Evolutionary conservation across 352 stramenopile genomes (phyloP).

Genomic region (Globisporangium canariense): DNA sequence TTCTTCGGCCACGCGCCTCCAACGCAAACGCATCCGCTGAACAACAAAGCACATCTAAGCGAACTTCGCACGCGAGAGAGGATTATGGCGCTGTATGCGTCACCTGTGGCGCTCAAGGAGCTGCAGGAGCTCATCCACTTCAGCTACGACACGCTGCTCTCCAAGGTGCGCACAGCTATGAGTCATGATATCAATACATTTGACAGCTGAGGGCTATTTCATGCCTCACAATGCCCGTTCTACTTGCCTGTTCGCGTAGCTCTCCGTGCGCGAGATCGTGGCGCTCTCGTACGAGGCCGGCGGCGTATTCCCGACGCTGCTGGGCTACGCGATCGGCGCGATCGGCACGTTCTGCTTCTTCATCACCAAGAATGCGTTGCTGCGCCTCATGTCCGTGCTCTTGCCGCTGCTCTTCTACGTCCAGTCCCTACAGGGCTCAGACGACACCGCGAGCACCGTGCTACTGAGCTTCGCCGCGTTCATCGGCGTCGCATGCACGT

Average conservation of each 20-base stretch:
- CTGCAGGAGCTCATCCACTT: slow-evolving; percentile 14
- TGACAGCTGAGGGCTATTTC: neutral
- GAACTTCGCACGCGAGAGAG: neutral
- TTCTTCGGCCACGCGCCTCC: neutral
- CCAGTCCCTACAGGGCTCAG: slow-evolving; percentile 21
- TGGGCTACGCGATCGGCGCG: slow-evolving; percentile 51
- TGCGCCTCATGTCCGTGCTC: slow-evolving; percentile 19
- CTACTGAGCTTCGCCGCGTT: slow-evolving; percentile 38
- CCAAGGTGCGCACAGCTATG: slow-evolving; percentile 9
- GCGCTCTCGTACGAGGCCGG: slow-evolving; percentile 50
- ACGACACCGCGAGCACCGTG: slow-evolving; percentile 24
- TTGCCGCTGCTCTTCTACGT: slow-evolving; percentile 26
- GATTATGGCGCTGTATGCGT: slow-evolving; percentile 7
- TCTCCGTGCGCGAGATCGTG: slow-evolving; percentile 40
- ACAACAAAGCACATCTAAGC: neutral
- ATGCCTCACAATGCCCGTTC: neutral
- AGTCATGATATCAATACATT: neutral
- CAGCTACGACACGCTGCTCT: slow-evolving; percentile 13
- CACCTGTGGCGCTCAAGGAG: slow-evolving; percentile 4
- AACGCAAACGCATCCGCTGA: too few relatives aligned
- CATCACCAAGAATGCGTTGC: slow-evolving; percentile 16
- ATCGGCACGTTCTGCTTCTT: slow-evolving; percentile 36
- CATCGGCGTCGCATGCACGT: slow-evolving; percentile 51
- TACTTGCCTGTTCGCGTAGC: slow-evolving; percentile 15
- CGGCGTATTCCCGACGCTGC: slow-evolving; percentile 51